Conservation (phyloP, 192 early-diverging fungal genomes). For the Glomus cerebriforme region DNA sequence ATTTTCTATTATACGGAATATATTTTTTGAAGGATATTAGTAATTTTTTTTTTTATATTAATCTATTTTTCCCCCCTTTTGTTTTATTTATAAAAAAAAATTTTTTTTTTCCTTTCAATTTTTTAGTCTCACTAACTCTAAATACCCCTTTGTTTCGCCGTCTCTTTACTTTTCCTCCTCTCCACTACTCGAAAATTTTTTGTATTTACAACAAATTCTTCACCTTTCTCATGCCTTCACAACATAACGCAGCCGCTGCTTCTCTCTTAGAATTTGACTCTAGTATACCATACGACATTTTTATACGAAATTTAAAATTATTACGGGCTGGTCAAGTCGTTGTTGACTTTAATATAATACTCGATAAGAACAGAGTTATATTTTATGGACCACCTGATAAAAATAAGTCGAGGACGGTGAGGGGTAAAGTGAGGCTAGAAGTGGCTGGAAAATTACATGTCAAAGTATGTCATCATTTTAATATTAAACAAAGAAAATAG, state of each 20-base stretch:
- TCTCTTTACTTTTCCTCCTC: neutral
- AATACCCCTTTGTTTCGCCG: neutral
- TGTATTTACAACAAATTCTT: neutral
- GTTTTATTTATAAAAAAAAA: neutral
- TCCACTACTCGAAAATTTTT: neutral
- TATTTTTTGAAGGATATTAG: neutral
- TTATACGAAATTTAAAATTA: conserved; percentile 15
- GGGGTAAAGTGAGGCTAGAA: conserved; percentile 27
- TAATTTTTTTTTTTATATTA: neutral
- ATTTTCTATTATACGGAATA: neutral
- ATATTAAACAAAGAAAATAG: neutral
- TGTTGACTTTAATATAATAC: conserved; percentile 17
- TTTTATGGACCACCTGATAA: conserved; percentile 3
- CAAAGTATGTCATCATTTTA: neutral
- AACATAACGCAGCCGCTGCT: neutral
- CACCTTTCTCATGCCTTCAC: neutral
- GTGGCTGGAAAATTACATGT: conserved; percentile 22
- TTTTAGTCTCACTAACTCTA: neutral
- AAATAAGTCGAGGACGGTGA: conserved; percentile 9
- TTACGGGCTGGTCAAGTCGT: conserved; percentile 16
- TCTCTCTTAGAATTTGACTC: conserved; percentile 18
- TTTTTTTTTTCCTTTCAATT: neutral
- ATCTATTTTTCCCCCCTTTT: neutral
- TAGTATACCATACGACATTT: conserved; percentile 7
- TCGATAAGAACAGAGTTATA: conserved; percentile 19